phyloP scores from a whole-genome alignment of 179 eudicot genomes.

The Gypsophila paniculata region DNA sequence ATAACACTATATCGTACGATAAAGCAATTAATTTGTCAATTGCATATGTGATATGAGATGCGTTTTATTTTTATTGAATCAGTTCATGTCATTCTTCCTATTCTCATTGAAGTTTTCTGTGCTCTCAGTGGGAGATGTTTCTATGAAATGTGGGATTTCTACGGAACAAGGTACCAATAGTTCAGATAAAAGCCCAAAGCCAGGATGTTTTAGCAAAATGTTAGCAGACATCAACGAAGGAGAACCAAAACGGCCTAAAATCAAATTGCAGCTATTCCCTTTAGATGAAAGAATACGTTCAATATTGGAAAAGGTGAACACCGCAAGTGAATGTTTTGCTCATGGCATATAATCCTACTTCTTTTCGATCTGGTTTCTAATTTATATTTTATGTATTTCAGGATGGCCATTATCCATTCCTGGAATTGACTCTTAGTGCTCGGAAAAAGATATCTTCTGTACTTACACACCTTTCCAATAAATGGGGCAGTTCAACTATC shows the following conservation, averaged over 20 bases:
- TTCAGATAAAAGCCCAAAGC: constrained; percentile 1
- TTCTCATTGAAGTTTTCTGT: neutral
- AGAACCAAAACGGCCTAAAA: constrained; percentile 22
- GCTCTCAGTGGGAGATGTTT: constrained; percentile 7
- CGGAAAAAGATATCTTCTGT: constrained; percentile 42
- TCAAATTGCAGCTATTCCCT: constrained; percentile 44
- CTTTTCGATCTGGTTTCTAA: neutral
- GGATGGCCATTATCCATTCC: constrained; percentile 44
- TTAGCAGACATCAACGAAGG: constrained; percentile 11
- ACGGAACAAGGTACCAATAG: constrained; percentile 8
- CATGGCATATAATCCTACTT: neutral
- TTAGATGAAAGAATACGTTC: constrained; percentile 30
- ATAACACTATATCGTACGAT: neutral
- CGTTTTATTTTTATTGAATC: too few species aligned
- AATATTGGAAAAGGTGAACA: constrained; percentile 37
- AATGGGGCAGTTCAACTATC: constrained; percentile 42
- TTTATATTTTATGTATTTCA: neutral
- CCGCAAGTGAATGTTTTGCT: neutral
- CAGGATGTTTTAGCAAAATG: constrained; percentile 10
- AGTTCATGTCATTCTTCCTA: neutral
- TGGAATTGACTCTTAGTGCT: constrained; percentile 42
- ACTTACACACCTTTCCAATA: constrained; percentile 34
- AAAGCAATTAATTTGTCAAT: neutral
- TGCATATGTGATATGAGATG: neutral
- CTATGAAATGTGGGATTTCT: constrained; percentile 7